Base-by-base conservation (phyloP, 306 rosid genomes). In the Lupinus albus region DNA sequence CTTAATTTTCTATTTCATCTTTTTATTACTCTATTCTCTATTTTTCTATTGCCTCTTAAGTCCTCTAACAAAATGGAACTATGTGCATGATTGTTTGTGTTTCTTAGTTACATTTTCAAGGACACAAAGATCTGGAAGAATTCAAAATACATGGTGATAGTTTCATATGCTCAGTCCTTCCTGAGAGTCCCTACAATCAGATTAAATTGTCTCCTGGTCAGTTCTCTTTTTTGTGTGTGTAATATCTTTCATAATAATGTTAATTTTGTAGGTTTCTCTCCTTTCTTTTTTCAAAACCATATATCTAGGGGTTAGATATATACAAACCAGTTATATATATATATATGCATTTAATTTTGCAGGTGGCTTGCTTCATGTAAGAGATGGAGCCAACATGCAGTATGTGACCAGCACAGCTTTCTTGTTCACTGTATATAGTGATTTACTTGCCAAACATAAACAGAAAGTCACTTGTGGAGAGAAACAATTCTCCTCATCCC, bases 321-420 rank as follows among this genome's bases (percentile, higher is more conserved):
- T n/a, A n/a, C n/a, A n/a, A n/a, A n/a, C n/a, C n/a, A n/a, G n/a
- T n/a, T n/a, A n/a, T n/a, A n/a, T n/a, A n/a, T n/a, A n/a, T n/a
- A n/a, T 10, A 39, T 7, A 9, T 14, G 48, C 30, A 33, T 33
- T 33, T 50, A 38, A 11, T 41, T 52, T 38, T 74, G 65, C 57
- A 86, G 89, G 89, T 57, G 96, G 98, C 3, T 48, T 83, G 55
- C 6, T 93, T 75, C 89, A 89, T 79, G 12, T 86, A 68, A 77
- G 98, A 83, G 91, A 86, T 66, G 98, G 98, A 9, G 98, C 98
- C 47, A 93, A 89, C 78, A 75, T 88, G 10, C 98, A 93, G 1
- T 93, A 93, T 57, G 95, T 81, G 6, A 84, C 98, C 0, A 78
- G 87, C 60, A 77, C 87, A 1, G 68, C 98, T 32, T 47, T 80